A percentile compares a stretch with the other conserved stretches of the same genome.
These are phyloP conservation scores for Pythium guiyangense DNA, from an alignment of 352 stramenopile genomes.

Conservation along the genomic window DNA sequence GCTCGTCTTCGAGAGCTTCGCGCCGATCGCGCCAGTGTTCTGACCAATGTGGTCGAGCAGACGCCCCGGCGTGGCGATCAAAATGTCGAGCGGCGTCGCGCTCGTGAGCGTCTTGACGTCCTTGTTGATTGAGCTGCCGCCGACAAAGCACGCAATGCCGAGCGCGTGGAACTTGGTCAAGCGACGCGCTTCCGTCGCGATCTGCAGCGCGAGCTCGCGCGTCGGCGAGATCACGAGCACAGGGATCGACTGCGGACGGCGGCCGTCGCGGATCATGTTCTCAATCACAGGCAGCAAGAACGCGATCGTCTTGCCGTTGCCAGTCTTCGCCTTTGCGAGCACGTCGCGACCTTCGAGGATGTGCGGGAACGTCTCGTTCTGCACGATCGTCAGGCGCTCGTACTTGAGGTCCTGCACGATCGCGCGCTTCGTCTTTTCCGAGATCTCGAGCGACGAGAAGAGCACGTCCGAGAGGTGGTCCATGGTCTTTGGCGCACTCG, in stretches of 20 bases:
- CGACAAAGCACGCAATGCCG: slow-evolving; percentile 61
- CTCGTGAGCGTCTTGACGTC: slow-evolving; percentile 36
- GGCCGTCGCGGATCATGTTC: slow-evolving; percentile 33
- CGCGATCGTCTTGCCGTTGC: slow-evolving; percentile 89
- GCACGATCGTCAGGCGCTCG: slow-evolving; percentile 87
- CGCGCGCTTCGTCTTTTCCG: slow-evolving; percentile 46
- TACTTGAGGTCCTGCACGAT: slow-evolving; percentile 84
- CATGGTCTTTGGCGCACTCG: slow-evolving; percentile 9
- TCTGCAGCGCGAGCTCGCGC: slow-evolving; percentile 98
- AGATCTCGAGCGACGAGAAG: slow-evolving; percentile 58
- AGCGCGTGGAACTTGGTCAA: slow-evolving; percentile 13
- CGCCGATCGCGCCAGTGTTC: slow-evolving; percentile 81
- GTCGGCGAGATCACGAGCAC: slow-evolving; percentile 97
- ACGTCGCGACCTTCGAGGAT: slow-evolving; percentile 84
- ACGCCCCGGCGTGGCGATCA: slow-evolving; percentile 95
- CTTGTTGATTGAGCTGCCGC: slow-evolving; percentile 87
- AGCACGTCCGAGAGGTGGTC: no score
- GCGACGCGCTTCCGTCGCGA: no score
- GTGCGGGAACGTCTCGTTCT: slow-evolving; percentile 80
- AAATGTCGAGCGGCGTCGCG: slow-evolving; percentile 73
- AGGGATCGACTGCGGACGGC: no score
- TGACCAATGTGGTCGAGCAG: slow-evolving; percentile 95
- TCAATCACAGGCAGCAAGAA: slow-evolving; percentile 83
- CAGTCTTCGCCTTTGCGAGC: slow-evolving; percentile 90
- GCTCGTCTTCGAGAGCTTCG: slow-evolving; percentile 35